Base-by-base conservation (phyloP, 176 grass and related monocot genomes). In the Pontederia paniculata region DNA sequence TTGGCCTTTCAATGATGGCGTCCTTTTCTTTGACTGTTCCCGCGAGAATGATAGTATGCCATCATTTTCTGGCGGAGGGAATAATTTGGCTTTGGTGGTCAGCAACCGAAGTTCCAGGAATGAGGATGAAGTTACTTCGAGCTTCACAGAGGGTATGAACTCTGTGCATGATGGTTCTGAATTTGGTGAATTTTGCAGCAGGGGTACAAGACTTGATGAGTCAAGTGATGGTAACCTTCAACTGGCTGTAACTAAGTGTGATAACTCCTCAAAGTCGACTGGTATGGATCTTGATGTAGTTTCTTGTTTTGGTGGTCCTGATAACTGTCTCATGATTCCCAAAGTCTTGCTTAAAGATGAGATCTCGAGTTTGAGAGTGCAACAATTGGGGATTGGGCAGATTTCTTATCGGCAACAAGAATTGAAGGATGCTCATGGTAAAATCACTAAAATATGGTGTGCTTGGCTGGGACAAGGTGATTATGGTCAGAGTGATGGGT, bases 1-100 rank as follows among this genome's bases (percentile, higher is more conserved):
- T 14, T 98, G 94, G 87, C 94, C 94, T 7, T 98, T 98, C 44
- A 98, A 75, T 17, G 94, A 98, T 16, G 87, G 94, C 9, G 80
- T 98, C 75, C 80, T 98, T 22, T 98, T 98, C 87, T 98, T 98
- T 55, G 76, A 76, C 43, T 88, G 76, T 75, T 67, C 75, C 0
- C 20, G 55, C 0, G 83, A 84, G 72, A 74, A 81, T 55, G 76
- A 85, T 55, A 54, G 50, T 1, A 64, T 70, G 21, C 21, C 77
- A 60, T 71, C 74, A 50, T 77, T 77, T 71, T 68, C 58, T 1
- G 68, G 66, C 21, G 75, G 69, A 18, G 41, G 69, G 41, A 75
- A 84, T 52, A 21, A 84, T 62, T 45, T 62, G 59, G 74, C 83
- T 28, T 72, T 88, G 45, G 77, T 91, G 75, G 57, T 80, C 19